Percentiles rank a stretch among this genome's conserved stretches.
phyloP scores from a whole-genome alignment of 2,329 filamentous ascomycete species.

The Alternaria brassicicola region DNA sequence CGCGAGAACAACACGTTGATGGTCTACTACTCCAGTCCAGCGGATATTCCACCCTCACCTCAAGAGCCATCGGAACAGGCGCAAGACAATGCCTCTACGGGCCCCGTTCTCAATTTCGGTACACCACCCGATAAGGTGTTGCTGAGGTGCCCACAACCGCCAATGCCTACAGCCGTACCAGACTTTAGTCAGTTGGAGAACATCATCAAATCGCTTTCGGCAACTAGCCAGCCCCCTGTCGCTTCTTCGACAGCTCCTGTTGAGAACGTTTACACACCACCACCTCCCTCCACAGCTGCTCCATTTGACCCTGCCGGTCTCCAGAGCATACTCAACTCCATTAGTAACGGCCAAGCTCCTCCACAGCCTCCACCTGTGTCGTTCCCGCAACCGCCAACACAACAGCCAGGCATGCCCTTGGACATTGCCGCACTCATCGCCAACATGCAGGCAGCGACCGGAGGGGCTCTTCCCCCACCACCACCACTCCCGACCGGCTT shows the following conservation, averaged over 20 bases:
- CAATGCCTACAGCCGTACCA: constrained; percentile 16
- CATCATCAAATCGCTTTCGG: constrained; percentile 38
- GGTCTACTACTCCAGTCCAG: constrained; percentile 53
- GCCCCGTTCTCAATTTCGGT: constrained; percentile 48
- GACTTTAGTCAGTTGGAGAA: constrained; percentile 37
- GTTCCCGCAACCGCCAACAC: constrained; percentile 19
- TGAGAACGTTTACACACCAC: constrained; percentile 28
- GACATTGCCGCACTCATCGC: constrained; percentile 34
- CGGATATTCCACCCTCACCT: constrained; percentile 56
- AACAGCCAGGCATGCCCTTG: constrained; percentile 21
- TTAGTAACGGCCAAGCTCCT: constrained; percentile 19
- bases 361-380: constrained; percentile 21
- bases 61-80: constrained; percentile 52
- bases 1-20: constrained; percentile 56
- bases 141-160: constrained; percentile 29
- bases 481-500: constrained; percentile 32
- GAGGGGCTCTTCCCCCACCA: constrained; percentile 27
- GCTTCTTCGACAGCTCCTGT: constrained; percentile 17
- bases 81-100: constrained; percentile 19
- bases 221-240: constrained; percentile 14
- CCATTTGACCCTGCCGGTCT: constrained; percentile 37
- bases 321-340: constrained; percentile 37
- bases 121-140: constrained; percentile 37
- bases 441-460: constrained; percentile 29
- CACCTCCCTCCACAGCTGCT: constrained; percentile 23